Base-by-base conservation (phyloP, 2,329 filamentous ascomycete genomes). In the Stagonosporopsis tanaceti region DNA sequence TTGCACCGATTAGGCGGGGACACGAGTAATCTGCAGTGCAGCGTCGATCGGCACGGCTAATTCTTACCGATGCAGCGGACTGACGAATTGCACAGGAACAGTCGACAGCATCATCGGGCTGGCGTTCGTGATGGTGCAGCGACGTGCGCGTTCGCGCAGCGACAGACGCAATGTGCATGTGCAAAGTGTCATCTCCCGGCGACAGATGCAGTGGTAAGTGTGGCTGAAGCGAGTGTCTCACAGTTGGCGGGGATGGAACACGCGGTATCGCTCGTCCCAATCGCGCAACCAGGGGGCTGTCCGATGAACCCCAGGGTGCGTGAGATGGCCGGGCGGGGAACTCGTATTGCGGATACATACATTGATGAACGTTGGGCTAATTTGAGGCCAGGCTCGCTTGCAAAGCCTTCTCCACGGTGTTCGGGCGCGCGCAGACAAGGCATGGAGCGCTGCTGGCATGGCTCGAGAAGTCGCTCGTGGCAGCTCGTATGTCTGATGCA, bases 341-440 rank as follows among this genome's bases (percentile, higher is more conserved):
- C 14, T 52, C 38, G 48, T 57, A 38, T 44, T 28, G 42, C 44
- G 47, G 54, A 37, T 30, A 52, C 44, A 37, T 30, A 52, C 44
- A 45, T 53, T 62, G 52, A 60, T 52, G 47, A 47, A 25, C 11
- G 52, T 44, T 54, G 35, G 38, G 63, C 66, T 69, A 60, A 65
- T 61, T 57, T 59, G 50, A 60, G 58, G 61, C 64, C 60, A 90
- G 88, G 80, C 79, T 94, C 57, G 89, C 87, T 0, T 86, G 87
- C 48, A 81, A 81, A 27, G 92, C 92, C 5, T 96, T 96, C 68
- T 74, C 80, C 42, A 78, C 81, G 48, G 87, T 95, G 27, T 80
- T 97, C 66, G 73, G 76, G 45, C 84, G 82, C 65, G 92, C 89
- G 73, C 93, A 96, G 81, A 88, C 89, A 32, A 84, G 82, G 52